Base-by-base conservation (phyloP, 805 yeast genomes). In the Hanseniaspora hatyaiensis region DNA sequence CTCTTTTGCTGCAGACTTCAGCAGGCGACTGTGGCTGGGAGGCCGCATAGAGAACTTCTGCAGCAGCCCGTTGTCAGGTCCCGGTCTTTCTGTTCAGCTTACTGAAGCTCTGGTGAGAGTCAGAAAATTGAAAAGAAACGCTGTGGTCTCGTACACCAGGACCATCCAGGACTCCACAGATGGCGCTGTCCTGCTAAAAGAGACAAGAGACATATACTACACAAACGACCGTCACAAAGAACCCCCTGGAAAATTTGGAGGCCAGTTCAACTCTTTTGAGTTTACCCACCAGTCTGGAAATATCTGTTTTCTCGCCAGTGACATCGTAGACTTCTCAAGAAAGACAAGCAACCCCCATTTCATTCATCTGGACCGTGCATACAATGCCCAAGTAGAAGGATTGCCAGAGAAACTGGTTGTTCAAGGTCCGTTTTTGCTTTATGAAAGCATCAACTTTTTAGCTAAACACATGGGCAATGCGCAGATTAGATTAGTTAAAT, bases 1-100 rank as follows among this genome's bases (percentile, higher is more conserved):
- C 11, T 29, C 29, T 12, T 19, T 36, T 18, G 11, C 29, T 15
- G 6, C 23, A 11, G 36, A 29, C n/a, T 44, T 23, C 24, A 44
- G 36, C 11, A 34, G 48, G 23, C n/a, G 48, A 15, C 31, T 44
- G 8, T 44, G 48, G 48, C 24, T 44, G 3, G 37, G 48, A 15
- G 48, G 48, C 48, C 9, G 26, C 36, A 3, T 20, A 29, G 19
- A 34, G 20, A 13, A 20, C 15, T 37, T 4, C 5, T 4, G 12
- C 30, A 13, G n/a, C 3, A 15, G 6, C 6, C 6, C 6, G 9
- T 26, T 8, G 9, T 8, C 6, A 26, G 6, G 29, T 8, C 9
- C 29, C 29, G 11, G 11, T 26, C 6, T 26, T 26, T 30, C 16
- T 2, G 8, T 44, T 5, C 29, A 8, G 12, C 18, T 44, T 8